A percentile compares a stretch with the other conserved stretches of the same genome.
Conservation (phyloP, 768 basidiomycete species). For the Termitomyces heimii region DNA sequence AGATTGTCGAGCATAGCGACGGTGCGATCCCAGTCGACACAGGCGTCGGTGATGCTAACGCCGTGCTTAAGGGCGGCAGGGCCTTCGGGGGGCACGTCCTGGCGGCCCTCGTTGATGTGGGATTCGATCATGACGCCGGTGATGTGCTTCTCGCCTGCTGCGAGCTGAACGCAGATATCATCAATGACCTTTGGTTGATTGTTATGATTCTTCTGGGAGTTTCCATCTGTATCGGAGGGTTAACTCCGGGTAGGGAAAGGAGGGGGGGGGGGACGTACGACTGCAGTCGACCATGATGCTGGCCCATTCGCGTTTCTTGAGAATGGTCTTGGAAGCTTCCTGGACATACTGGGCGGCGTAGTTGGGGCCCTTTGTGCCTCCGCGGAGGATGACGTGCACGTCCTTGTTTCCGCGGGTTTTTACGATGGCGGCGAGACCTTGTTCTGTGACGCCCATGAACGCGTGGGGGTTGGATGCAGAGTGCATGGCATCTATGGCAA, state of each 20-base stretch:
- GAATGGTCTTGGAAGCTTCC: slow-evolving; percentile 54
- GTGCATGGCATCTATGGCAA: slow-evolving; percentile 97
- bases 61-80: slow-evolving; percentile 67
- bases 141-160: slow-evolving; percentile 61
- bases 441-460: slow-evolving; percentile 91
- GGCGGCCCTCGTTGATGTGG: slow-evolving; percentile 85
- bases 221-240: slow-evolving; percentile 60
- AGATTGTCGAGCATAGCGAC: slow-evolving; percentile 68
- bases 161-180: slow-evolving; percentile 69
- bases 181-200: slow-evolving; percentile 84
- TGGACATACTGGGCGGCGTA: slow-evolving; percentile 69
- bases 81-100: slow-evolving; percentile 78
- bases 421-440: slow-evolving; percentile 92
- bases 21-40: slow-evolving; percentile 82
- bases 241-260: too few species aligned
- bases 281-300: slow-evolving; percentile 89
- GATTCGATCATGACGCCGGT: slow-evolving; percentile 98
- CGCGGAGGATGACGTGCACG: slow-evolving; percentile 94
- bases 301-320: slow-evolving; percentile 56
- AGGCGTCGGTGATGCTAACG: slow-evolving; percentile 89
- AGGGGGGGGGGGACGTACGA: slow-evolving; percentile 35
- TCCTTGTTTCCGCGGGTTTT: slow-evolving; percentile 82
- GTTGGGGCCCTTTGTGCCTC: slow-evolving; percentile 90
- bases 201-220: slow-evolving; percentile 91
- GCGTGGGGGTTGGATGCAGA: slow-evolving; percentile 89